Conservation (phyloP, 2,329 filamentous ascomycete species). For the Penicillium sumatraense region DNA sequence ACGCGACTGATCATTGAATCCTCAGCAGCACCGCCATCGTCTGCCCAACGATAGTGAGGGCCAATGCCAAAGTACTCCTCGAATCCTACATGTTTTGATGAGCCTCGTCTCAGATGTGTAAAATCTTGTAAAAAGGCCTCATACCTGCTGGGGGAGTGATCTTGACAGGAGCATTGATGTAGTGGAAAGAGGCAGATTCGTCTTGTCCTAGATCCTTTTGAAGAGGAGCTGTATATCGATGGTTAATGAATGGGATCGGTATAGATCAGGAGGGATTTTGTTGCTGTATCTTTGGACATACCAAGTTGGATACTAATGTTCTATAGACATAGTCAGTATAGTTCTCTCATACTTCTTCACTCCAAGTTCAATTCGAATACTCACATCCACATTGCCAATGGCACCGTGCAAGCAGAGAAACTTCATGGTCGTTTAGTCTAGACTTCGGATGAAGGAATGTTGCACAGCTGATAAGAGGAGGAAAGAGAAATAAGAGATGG, state of each 20-base stretch:
- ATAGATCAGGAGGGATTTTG: neutral
- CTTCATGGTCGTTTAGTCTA: constrained; percentile 22
- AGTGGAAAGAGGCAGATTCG: constrained; percentile 25
- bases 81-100: constrained; percentile 17
- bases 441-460: constrained; percentile 11
- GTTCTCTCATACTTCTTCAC: neutral
- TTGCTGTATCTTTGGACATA: constrained; percentile 1
- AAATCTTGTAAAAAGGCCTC: neutral
- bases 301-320: constrained; percentile 26
- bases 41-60: constrained; percentile 27
- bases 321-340: constrained; percentile 7
- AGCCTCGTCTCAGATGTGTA: neutral
- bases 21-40: constrained; percentile 27
- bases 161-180: constrained; percentile 25
- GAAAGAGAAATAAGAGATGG: constrained; percentile 4
- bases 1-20: constrained; percentile 30
- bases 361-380: constrained; percentile 1
- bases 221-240: constrained; percentile 17
- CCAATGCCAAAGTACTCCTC: constrained; percentile 27
- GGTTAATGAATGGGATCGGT: neutral
- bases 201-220: constrained; percentile 23
- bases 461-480: constrained; percentile 3
- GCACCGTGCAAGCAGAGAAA: constrained; percentile 35
- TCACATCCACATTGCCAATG: constrained; percentile 33
- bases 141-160: constrained; percentile 24